phyloP scores from a whole-genome alignment of 441 rosid genomes.

The Gossypium aridum region DNA sequence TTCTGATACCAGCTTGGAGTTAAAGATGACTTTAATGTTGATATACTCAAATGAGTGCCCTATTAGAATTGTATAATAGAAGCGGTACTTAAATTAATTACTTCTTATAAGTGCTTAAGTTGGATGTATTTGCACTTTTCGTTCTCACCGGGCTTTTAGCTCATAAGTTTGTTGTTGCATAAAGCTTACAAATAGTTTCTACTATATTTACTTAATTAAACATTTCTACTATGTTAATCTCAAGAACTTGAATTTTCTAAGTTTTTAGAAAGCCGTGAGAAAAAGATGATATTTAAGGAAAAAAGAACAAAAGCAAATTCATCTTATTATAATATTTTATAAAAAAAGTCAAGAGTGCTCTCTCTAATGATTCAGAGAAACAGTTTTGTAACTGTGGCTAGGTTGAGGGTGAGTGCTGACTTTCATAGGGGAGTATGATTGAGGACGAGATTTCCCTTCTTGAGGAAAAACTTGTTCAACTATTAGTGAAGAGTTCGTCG shows the following conservation, averaged over 20 bases:
- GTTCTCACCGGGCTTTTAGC: neutral
- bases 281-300: neutral
- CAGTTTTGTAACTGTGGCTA: no score
- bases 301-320: no score
- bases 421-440: no score
- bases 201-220: no score
- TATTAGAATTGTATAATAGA: neutral
- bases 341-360: no score
- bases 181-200: neutral
- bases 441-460: no score
- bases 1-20: neutral
- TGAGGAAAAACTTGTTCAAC: no score
- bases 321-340: no score
- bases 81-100: neutral
- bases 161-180: neutral
- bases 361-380: no score
- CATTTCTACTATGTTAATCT: constrained; percentile 4
- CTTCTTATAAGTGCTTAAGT: neutral
- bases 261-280: constrained; percentile 45
- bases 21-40: neutral
- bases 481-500: no score
- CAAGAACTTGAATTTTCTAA: constrained; percentile 52
- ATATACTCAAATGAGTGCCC: neutral
- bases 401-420: no score
- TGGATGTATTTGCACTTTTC: neutral